Evolutionary conservation across 768 basidiomycete species (phyloP).

Genomic region (Tylopilus sp.): DNA sequence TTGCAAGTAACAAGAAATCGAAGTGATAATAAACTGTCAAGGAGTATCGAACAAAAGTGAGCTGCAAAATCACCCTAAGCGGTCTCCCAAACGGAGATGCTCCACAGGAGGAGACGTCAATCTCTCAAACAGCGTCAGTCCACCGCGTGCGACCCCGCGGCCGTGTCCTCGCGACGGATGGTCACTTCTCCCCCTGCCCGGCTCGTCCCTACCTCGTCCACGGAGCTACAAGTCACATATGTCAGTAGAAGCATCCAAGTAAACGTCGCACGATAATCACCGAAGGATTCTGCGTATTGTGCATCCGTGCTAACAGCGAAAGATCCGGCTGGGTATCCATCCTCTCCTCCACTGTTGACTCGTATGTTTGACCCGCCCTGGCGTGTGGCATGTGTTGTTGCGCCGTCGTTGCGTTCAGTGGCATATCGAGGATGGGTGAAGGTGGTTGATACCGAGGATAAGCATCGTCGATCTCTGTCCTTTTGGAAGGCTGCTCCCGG

Average conservation of each 20-base stretch:
- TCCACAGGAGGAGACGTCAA: constrained; percentile 8
- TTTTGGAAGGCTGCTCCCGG: constrained; percentile 11
- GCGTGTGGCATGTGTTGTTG: constrained; percentile 5
- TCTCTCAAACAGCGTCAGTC: constrained; percentile 15
- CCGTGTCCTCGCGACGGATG: constrained; percentile 13
- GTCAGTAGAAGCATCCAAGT: not conserved
- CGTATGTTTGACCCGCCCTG: constrained; percentile 10
- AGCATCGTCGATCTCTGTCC: constrained; percentile 12
- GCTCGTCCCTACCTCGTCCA: constrained; percentile 21
- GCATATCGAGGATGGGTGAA: not conserved
- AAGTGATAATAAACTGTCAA: too few relatives aligned
- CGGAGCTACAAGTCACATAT: constrained; percentile 12
- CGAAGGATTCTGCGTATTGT: constrained; percentile 17
- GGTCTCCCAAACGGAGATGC: constrained; percentile 12
- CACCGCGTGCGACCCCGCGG: constrained; percentile 20
- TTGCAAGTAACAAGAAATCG: too few relatives aligned
- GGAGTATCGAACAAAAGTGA: too few relatives aligned
- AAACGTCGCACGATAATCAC: constrained; percentile 12
- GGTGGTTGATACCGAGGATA: constrained; percentile 11
- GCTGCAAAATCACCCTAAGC: constrained; percentile 6
- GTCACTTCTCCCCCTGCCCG: constrained; percentile 19
- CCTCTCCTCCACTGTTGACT: constrained; percentile 12
- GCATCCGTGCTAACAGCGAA: constrained; percentile 24
- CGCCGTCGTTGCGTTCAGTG: not conserved
- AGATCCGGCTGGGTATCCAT: constrained; percentile 15